A percentile compares a stretch with the other conserved stretches of the same genome.
phyloP scores from a whole-genome alignment of 1,284 basidiomycete species.

The Apiotrichum sp. region DNA sequence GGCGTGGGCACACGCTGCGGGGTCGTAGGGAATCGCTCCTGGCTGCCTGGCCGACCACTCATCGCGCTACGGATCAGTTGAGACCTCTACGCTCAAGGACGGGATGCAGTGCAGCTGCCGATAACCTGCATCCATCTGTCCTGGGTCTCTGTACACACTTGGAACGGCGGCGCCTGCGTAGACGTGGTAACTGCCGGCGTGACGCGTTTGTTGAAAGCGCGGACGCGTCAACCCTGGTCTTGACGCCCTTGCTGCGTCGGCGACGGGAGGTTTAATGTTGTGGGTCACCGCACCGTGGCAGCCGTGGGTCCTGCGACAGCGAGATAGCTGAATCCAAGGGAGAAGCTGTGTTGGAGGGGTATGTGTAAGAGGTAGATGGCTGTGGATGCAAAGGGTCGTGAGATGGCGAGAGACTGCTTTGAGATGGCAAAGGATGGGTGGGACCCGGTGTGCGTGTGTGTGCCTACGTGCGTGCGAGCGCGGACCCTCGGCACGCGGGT shows the following conservation, averaged over 20 bases:
- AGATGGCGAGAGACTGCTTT: too few relatives aligned
- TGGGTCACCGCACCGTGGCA: constrained; percentile 15
- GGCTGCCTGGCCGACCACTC: not conserved
- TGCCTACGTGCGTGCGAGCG: too few relatives aligned
- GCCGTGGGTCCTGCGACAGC: constrained; percentile 4
- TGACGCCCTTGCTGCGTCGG: constrained; percentile 6
- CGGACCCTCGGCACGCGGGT: too few relatives aligned
- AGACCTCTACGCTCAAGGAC: not conserved
- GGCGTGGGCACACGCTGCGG: not conserved
- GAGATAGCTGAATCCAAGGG: too few relatives aligned
- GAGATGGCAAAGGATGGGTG: too few relatives aligned
- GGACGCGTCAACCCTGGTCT: constrained; percentile 3
- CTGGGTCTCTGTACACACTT: not conserved
- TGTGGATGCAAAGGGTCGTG: too few relatives aligned
- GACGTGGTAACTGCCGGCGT: not conserved
- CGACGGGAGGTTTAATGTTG: constrained; percentile 12
- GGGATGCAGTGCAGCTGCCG: too few relatives aligned
- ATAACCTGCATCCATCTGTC: not conserved
- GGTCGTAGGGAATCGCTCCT: not conserved
- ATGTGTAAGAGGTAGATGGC: too few relatives aligned
- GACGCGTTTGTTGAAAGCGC: not conserved
- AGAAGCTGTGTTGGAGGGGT: too few relatives aligned
- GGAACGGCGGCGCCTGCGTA: constrained; percentile 3
- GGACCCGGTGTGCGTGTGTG: too few relatives aligned
- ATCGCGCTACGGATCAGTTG: not conserved